Evolutionary conservation across 352 stramenopile genomes (phyloP), one percentile per base, ranked within the genome.

Genomic region (Phytopythium litorale): DNA sequence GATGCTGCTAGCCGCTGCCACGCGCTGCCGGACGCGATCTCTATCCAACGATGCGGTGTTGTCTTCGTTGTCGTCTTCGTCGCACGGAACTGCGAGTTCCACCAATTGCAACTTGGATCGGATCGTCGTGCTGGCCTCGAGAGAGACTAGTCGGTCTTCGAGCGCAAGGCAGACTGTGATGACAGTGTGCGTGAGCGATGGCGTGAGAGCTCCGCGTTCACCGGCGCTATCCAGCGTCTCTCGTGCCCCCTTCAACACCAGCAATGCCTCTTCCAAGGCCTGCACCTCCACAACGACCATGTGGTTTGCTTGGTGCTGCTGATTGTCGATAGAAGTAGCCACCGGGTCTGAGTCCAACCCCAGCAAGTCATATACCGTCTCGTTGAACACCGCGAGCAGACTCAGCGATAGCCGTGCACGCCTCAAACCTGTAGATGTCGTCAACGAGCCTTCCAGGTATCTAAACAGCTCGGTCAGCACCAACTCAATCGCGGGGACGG

Each of bases 321-420:
- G 33, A 13, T 21, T 58, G 35, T 58, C 32, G 52, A 48, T 13
- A 2, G 52, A 33, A 4, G 52, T 18, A 15, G 33, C 35, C 0
- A 12, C 4, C 33, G 52, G 33, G 7, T 33, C 49, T 1, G 38
- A 56, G 35, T 73, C 68, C 13, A 94, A 73, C 21, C 85, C 75
- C 0, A 98, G 72, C n/a, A 98, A 75, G 66, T 98, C 94, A 72
- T 93, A 96, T 51, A 99, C 90, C 58, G 94, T 83, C 76, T 99
- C 93, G 32, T 96, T 95, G 68, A 96, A 98, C 16, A 99, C 95
- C 53, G 97, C 96, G 4, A 99, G 71, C 51, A 78, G 89, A 56
- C 81, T 92, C 54, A 91, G 77, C 30, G 84, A 90, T 48, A 89
- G 66, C 33, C 81, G 84, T 23, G 78, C 70, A 43, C 73, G 75